phyloP scores from a whole-genome alignment of 2,329 filamentous ascomycete genomes.

The Exophiala sideris region DNA sequence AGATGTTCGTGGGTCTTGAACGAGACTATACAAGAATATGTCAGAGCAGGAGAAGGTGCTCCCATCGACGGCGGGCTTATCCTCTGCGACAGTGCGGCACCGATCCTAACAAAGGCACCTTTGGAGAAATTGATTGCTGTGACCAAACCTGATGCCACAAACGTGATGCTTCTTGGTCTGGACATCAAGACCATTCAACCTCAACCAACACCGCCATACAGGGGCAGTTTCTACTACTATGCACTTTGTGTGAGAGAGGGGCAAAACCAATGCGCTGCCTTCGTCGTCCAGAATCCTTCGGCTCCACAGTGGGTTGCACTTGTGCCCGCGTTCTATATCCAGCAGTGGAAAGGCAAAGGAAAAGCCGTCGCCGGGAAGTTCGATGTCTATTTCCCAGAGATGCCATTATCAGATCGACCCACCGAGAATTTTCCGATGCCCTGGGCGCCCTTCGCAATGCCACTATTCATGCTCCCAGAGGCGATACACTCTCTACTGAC shows the following conservation, averaged over 20 bases:
- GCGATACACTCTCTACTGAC: not conserved
- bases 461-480: not conserved
- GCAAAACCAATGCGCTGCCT: not conserved
- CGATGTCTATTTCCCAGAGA: not conserved
- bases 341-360: not conserved
- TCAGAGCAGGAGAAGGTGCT: not conserved
- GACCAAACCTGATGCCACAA: not conserved
- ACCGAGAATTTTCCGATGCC: not conserved
- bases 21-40: not conserved
- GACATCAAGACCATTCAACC: not conserved
- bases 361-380: not conserved
- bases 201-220: not conserved
- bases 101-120: not conserved
- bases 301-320: not conserved
- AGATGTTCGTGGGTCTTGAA: not conserved
- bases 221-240: not conserved
- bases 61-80: not conserved
- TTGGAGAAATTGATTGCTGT: not conserved
- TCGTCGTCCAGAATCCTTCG: not conserved
- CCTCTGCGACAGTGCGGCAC: not conserved
- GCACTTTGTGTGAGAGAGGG: not conserved
- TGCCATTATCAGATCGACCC: not conserved
- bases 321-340: not conserved
- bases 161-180: not conserved
- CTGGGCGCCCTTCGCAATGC: not conserved